Conservation (phyloP, 2,329 filamentous ascomycete species). For the Fusarium miscanthi region DNA sequence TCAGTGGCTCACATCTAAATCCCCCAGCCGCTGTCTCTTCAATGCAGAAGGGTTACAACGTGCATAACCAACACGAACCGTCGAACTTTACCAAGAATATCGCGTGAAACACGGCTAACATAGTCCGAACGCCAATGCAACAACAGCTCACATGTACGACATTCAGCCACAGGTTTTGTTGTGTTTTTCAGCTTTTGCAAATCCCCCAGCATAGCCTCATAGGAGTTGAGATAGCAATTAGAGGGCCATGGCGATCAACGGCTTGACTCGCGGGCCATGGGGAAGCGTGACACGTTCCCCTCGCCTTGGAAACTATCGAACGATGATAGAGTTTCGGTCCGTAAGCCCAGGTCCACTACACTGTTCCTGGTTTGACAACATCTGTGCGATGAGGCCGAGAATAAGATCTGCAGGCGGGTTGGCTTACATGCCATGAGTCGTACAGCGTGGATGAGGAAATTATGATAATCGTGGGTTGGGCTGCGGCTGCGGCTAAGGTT, state of each 20-base stretch:
- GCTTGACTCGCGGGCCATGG: constrained; percentile 24
- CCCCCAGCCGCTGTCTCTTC: not conserved
- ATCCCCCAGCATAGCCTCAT: constrained; percentile 19
- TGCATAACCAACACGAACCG: not conserved
- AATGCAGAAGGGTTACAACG: constrained; percentile 5
- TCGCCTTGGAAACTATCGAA: constrained; percentile 13
- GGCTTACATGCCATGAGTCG: constrained; percentile 31
- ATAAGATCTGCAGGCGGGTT: constrained; percentile 11
- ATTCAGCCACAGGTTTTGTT: not conserved
- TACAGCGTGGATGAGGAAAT: not conserved
- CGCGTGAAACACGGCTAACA: constrained; percentile 1
- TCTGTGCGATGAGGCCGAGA: constrained; percentile 24
- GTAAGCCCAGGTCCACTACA: not conserved
- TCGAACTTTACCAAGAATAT: not conserved
- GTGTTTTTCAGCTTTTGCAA: constrained; percentile 3
- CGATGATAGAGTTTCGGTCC: constrained; percentile 27
- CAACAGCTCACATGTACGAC: constrained; percentile 12
- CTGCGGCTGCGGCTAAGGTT: not conserved
- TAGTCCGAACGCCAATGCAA: constrained; percentile 2
- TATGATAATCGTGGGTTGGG: constrained; percentile 3
- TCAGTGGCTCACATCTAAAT: constrained; percentile 2
- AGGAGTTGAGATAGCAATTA: not conserved
- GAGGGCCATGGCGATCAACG: constrained; percentile 15
- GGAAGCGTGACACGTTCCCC: constrained; percentile 24
- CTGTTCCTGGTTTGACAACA: not conserved